A percentile compares a stretch with the other conserved stretches of the same genome.
Evolutionary conservation across 768 basidiomycete species (phyloP).

Genomic region (Mrakia frigida): DNA sequence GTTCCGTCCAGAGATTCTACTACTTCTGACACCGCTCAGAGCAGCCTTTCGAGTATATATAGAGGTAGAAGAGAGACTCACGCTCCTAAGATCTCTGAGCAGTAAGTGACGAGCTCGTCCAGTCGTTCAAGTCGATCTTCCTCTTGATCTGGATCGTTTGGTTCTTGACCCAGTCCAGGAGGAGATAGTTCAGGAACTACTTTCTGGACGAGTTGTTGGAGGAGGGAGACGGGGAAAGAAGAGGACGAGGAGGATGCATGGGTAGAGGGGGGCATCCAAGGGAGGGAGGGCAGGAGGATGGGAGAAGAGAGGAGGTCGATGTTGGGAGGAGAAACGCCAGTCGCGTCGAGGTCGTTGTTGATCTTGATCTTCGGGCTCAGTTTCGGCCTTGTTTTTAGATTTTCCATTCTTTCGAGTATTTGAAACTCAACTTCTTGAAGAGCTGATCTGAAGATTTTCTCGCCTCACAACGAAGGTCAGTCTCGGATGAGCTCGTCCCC

Average conservation of each 20-base stretch:
- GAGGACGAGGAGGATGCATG: background rate
- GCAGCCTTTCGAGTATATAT: background rate
- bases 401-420: too few relatives aligned
- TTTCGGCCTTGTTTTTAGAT: too few relatives aligned
- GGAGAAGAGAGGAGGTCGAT: background rate
- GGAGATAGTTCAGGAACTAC: background rate
- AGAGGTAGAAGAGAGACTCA: background rate
- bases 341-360: background rate
- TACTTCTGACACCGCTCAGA: background rate
- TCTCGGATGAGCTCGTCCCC: too few relatives aligned
- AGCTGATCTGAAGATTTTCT: too few relatives aligned
- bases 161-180: background rate
- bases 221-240: background rate
- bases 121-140: conserved; percentile 11
- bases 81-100: conserved; percentile 9
- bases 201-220: background rate
- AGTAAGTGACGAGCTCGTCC: conserved; percentile 13
- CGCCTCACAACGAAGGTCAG: too few relatives aligned
- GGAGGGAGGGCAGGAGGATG: background rate
- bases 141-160: background rate
- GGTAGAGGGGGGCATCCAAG: background rate
- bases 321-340: background rate
- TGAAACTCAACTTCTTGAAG: too few relatives aligned
- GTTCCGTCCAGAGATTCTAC: background rate
- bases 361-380: too few relatives aligned